Conservation (phyloP, 169 alveolate species). For the Cardiosporidium cionae region DNA sequence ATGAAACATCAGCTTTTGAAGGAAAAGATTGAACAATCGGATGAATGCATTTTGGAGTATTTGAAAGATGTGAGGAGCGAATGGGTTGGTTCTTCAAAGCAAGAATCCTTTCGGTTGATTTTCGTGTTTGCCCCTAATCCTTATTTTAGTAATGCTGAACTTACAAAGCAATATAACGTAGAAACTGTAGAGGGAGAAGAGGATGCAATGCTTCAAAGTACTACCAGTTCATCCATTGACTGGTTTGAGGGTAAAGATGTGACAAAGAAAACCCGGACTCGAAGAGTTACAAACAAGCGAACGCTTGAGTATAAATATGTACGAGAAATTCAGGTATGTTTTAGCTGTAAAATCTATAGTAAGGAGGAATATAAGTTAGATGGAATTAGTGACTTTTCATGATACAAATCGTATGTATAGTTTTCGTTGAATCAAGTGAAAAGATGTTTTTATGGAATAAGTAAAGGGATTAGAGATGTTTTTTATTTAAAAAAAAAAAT, state of each 20-base stretch:
- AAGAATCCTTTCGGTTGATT: slow-evolving; percentile 35
- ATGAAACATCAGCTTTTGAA: slow-evolving; percentile 31
- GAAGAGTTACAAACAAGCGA: slow-evolving; percentile 10
- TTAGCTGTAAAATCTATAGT: too few species aligned
- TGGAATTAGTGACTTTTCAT: too few species aligned
- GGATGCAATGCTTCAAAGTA: slow-evolving; percentile 1
- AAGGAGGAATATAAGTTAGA: too few species aligned
- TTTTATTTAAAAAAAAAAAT: too few species aligned
- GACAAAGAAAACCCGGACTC: slow-evolving; percentile 12
- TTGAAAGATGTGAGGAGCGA: slow-evolving; percentile 32
- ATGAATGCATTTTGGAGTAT: slow-evolving; percentile 30
- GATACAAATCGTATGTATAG: too few species aligned
- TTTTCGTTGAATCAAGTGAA: too few species aligned
- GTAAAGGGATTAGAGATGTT: too few species aligned
- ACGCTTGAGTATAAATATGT: slow-evolving; percentile 3
- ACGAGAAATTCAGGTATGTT: too few species aligned
- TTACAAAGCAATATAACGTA: slow-evolving; percentile 31
- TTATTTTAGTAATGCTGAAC: slow-evolving; percentile 30
- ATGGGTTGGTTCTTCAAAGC: slow-evolving; percentile 32
- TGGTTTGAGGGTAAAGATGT: slow-evolving; percentile 31
- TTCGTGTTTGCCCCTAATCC: slow-evolving; percentile 42
- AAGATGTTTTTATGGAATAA: too few species aligned
- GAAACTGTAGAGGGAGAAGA: neutral
- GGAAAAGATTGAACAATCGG: slow-evolving; percentile 42
- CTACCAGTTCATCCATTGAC: slow-evolving; percentile 10